These are phyloP conservation scores for Corinectria fuckeliana DNA, from an alignment of 2,329 filamentous ascomycete species.

Conservation along the genomic window DNA sequence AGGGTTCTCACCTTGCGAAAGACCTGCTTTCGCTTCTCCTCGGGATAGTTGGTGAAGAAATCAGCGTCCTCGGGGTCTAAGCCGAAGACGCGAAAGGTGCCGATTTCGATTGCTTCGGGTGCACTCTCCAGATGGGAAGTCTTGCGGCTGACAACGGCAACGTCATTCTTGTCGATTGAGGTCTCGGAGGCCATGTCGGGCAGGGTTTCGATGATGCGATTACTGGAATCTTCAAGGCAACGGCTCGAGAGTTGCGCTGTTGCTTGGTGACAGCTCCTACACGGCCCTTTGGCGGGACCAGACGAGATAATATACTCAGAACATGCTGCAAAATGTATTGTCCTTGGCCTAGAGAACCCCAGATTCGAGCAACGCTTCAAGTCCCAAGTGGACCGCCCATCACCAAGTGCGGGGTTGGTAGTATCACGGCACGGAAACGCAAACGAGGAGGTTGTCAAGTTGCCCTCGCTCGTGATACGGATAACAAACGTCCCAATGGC, in stretches of 20 bases:
- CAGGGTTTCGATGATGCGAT: background rate
- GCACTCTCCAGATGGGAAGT: constrained; percentile 24
- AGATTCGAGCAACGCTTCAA: constrained; percentile 23
- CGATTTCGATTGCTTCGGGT: constrained; percentile 28
- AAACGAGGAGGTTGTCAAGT: background rate
- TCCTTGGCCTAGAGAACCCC: constrained; percentile 31
- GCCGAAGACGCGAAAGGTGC: constrained; percentile 30
- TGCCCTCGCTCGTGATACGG: constrained; percentile 10
- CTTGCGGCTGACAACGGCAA: constrained; percentile 26
- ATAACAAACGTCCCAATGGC: constrained; percentile 19
- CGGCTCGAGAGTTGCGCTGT: background rate
- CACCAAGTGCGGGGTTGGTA: constrained; percentile 29
- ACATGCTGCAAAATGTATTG: constrained; percentile 3
- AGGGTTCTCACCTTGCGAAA: constrained; percentile 25
- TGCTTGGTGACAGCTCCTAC: constrained; percentile 6
- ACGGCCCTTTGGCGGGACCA: background rate
- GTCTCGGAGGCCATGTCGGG: constrained; percentile 25
- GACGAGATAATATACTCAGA: constrained; percentile 28
- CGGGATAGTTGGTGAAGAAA: constrained; percentile 30
- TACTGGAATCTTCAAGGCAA: no score
- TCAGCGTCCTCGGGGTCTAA: constrained; percentile 31
- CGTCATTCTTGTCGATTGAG: constrained; percentile 34
- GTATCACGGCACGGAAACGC: constrained; percentile 23
- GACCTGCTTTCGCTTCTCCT: constrained; percentile 32
- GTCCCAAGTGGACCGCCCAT: constrained; percentile 13